These are phyloP conservation scores for Solanum virginianum DNA, from an alignment of 257 asterid species.

Conservation along the genomic window DNA sequence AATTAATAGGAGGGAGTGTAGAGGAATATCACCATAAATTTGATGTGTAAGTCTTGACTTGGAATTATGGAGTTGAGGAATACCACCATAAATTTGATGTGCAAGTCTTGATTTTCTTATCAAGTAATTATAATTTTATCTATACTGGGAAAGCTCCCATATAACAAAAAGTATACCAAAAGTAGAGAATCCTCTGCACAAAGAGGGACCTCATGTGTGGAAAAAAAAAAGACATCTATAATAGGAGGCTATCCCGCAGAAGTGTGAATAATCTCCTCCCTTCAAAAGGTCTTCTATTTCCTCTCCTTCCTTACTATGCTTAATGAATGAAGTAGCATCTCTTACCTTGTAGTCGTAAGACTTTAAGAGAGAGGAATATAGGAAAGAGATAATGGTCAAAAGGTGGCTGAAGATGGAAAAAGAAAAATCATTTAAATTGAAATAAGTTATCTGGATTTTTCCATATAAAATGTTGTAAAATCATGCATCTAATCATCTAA, in stretches of 20 bases:
- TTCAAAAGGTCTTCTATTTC: background rate
- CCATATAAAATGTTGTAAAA: background rate
- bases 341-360: background rate
- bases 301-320: background rate
- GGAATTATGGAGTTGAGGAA: background rate
- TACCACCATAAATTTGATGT: background rate
- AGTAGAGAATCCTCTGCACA: background rate
- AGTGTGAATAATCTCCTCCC: background rate
- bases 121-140: background rate
- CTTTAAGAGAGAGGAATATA: background rate
- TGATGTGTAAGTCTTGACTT: background rate
- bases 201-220: background rate
- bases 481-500: background rate
- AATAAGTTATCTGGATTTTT: background rate
- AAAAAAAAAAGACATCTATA: background rate
- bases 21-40: background rate
- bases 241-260: background rate
- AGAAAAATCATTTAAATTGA: background rate
- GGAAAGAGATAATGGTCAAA: background rate
- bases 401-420: background rate
- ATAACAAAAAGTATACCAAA: background rate
- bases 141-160: background rate
- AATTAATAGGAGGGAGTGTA: background rate
- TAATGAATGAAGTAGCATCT: background rate
- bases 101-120: background rate